phyloP scores from a whole-genome alignment of 1,284 basidiomycete genomes.

The Pseudomicrostroma phylloplanum region DNA sequence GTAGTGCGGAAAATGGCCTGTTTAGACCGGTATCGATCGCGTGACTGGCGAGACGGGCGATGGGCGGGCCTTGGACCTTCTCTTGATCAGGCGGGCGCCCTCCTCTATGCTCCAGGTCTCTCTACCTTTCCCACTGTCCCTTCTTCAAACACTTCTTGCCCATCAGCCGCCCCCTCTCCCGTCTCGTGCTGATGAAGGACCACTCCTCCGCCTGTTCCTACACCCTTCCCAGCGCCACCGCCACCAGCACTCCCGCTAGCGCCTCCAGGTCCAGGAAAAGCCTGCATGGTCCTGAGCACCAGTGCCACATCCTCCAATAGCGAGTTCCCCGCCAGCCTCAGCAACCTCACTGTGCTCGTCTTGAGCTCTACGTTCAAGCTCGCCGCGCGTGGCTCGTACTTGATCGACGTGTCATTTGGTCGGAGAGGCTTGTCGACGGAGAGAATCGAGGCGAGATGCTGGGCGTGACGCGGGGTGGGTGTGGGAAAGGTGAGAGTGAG shows the following conservation, averaged over 20 bases:
- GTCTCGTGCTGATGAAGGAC: not conserved
- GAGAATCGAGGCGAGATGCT: constrained; percentile 8
- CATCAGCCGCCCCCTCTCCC: not conserved
- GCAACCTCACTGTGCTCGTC: constrained; percentile 2
- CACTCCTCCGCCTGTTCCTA: too few species aligned
- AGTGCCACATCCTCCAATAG: constrained; percentile 9
- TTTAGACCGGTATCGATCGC: too few species aligned
- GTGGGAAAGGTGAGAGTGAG: constrained; percentile 7
- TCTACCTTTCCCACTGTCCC: constrained; percentile 3
- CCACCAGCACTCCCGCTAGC: not conserved
- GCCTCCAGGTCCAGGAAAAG: constrained; percentile 7
- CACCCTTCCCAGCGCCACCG: not conserved
- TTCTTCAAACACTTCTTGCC: not conserved
- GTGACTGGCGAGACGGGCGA: too few species aligned
- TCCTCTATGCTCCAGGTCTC: not conserved
- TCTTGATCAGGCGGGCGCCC: too few species aligned
- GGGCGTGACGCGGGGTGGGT: not conserved
- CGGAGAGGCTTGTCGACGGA: constrained; percentile 11
- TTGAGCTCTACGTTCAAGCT: constrained; percentile 4
- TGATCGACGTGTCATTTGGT: constrained; percentile 10
- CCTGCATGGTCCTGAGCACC: constrained; percentile 12
- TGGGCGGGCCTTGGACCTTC: too few species aligned
- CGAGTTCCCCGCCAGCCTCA: constrained; percentile 9
- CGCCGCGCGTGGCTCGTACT: constrained; percentile 1
- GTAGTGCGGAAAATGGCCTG: too few species aligned